Percentiles rank a stretch among this genome's conserved stretches.
These are phyloP conservation scores for Aspergillus persii DNA, from an alignment of 2,329 filamentous ascomycete species.

Conservation along the genomic window DNA sequence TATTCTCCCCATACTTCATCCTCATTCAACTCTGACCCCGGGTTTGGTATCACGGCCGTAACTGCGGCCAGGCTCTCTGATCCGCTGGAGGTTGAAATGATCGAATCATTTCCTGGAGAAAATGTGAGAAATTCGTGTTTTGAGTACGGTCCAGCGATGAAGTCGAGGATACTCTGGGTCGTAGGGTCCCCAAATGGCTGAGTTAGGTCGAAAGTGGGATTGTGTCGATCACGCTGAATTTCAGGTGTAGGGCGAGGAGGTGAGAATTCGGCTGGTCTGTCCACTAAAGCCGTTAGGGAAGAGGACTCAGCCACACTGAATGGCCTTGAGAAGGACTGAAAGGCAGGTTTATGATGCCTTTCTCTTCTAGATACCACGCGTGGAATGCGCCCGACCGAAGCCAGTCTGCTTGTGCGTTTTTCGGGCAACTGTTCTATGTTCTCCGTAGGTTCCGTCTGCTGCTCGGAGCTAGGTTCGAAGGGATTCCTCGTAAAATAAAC, in stretches of 20 bases:
- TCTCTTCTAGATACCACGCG: slow-evolving; percentile 68
- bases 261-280: slow-evolving; percentile 23
- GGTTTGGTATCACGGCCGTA: slow-evolving; percentile 64
- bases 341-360: slow-evolving; percentile 63
- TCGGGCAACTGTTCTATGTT: slow-evolving; percentile 14
- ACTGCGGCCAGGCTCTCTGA: slow-evolving; percentile 62
- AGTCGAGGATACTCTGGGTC: slow-evolving; percentile 29
- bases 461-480: slow-evolving; percentile 14
- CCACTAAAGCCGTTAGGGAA: slow-evolving; percentile 34
- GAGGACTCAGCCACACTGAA: slow-evolving; percentile 58
- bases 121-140: slow-evolving; percentile 70
- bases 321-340: slow-evolving; percentile 81
- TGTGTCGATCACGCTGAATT: background rate
- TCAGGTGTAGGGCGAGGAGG: slow-evolving; percentile 12
- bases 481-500: slow-evolving; percentile 35
- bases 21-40: slow-evolving; percentile 63
- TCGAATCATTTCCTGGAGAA: slow-evolving; percentile 69
- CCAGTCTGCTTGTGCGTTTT: slow-evolving; percentile 62
- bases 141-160: slow-evolving; percentile 38
- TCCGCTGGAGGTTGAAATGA: slow-evolving; percentile 63
- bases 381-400: slow-evolving; percentile 82
- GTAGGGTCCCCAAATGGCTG: slow-evolving; percentile 35
- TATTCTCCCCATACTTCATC: slow-evolving; percentile 96
- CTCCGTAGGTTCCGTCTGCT: slow-evolving; percentile 1
- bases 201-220: slow-evolving; percentile 24